Evolutionary conservation across 257 asterid species (phyloP).

Genomic region (Solanum virginianum): DNA sequence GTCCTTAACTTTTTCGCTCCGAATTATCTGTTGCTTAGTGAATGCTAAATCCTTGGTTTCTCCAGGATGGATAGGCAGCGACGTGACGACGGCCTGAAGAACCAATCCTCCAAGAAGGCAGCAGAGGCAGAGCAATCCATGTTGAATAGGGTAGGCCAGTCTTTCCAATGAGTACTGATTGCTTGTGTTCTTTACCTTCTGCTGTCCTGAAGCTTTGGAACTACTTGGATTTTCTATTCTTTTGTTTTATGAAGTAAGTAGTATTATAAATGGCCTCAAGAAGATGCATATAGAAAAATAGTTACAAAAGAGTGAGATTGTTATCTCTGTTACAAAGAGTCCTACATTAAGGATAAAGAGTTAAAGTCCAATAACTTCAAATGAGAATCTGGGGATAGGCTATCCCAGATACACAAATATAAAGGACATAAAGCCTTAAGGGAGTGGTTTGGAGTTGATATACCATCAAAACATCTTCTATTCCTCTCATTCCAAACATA

Average conservation of each 20-base stretch:
- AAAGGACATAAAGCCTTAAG: neutral
- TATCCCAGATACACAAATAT: neutral
- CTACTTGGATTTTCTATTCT: neutral
- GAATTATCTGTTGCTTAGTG: neutral
- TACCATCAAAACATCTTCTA: neutral
- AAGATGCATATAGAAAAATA: neutral
- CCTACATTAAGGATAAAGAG: neutral
- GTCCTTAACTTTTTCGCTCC: neutral
- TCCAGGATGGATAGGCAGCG: constrained; percentile 90
- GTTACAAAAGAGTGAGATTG: neutral
- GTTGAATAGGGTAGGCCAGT: constrained; percentile 46
- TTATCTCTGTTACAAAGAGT: neutral
- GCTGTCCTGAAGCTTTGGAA: neutral
- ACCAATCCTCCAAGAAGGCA: constrained; percentile 72
- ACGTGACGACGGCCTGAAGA: constrained; percentile 85
- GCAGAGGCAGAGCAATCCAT: constrained; percentile 73
- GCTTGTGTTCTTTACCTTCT: neutral
- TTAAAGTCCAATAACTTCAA: neutral
- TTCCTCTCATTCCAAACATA: neutral
- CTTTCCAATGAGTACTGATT: neutral
- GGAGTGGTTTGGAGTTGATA: neutral
- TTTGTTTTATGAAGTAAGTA: neutral
- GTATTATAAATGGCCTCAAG: neutral
- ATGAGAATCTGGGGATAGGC: neutral
- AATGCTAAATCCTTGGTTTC: neutral